Evolutionary conservation across 2,329 filamentous ascomycete species (phyloP), one percentile per base, ranked within the genome.

Genomic region (Boeremia exigua): DNA sequence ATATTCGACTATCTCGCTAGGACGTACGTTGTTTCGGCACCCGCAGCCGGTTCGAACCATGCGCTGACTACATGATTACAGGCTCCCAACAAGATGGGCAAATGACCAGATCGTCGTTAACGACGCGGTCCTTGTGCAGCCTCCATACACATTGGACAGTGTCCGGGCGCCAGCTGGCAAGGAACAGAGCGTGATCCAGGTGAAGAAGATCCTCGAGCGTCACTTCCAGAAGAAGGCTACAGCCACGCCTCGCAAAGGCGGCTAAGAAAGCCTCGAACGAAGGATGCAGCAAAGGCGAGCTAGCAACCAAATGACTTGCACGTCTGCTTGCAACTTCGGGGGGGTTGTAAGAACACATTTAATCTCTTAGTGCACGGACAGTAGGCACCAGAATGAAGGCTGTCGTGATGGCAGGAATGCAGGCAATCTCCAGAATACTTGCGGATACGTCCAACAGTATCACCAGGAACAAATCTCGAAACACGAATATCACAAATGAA

Each of bases 1-100:
- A 76, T 88, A 14, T 88, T 86, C 63, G 85, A 88, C 75, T 80
- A 82, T 10, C 79, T 88, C 49, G 81, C 80, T 58, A 80, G 84
- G 63, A 85, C 84, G 72, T 86, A 67, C 59, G 79, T 71, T 44
- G 33, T 38, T 28, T n/a, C 15, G 12, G 11, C 2, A 10, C 28
- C 15, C 4, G 8, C 11, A 43, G 23, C 38, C 19, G 19, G 14
- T 8, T 12, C 33, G 25, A 17, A 25, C 11, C 2, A 10, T 47
- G 8, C 15, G 32, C 61, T 66, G 44, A 65, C 58, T 27, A 23
- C 32, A 9, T 6, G 7, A 30, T 14, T 4, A 42, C 47, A 79
- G 77, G 30, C 72, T 85, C 68, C 84, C 84, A 9, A 80, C 83
- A 27, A 79, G 83, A 56, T 88, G 86, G 86, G 80, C 84, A 61